A percentile compares a stretch with the other conserved stretches of the same genome.
Conservation (phyloP, 1,284 basidiomycete genomes). For the Trichosporon coremiiforme region DNA sequence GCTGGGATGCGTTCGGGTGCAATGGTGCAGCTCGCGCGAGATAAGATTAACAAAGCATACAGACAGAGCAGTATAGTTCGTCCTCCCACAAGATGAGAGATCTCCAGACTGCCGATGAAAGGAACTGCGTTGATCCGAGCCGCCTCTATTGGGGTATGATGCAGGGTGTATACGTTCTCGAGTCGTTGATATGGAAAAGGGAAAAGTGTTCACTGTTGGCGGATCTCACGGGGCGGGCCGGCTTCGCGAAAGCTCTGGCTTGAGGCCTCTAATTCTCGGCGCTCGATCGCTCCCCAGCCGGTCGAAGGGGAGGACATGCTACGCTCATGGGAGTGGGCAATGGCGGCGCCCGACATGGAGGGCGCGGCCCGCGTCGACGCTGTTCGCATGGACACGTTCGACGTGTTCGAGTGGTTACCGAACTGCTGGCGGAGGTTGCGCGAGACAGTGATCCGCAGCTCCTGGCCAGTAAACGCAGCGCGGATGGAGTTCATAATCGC, state of each 20-base stretch:
- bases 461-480: constrained; percentile 46
- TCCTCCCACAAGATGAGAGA: background rate
- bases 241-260: background rate
- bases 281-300: constrained; percentile 21
- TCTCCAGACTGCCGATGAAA: background rate
- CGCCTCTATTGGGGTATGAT: constrained; percentile 14
- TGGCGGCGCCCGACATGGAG: background rate
- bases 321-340: constrained; percentile 27
- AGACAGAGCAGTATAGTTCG: constrained; percentile 3
- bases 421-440: constrained; percentile 7
- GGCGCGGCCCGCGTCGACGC: constrained; percentile 25
- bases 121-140: constrained; percentile 21
- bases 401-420: constrained; percentile 21
- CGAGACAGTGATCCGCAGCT: constrained; percentile 43
- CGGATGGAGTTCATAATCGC: constrained; percentile 44
- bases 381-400: constrained; percentile 29
- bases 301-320: constrained; percentile 23
- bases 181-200: background rate
- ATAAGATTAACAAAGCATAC: constrained; percentile 8
- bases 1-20: background rate
- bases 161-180: constrained; percentile 14
- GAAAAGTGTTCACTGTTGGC: constrained; percentile 5
- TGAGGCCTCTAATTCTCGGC: constrained; percentile 19
- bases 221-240: constrained; percentile 4
- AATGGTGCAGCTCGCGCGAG: background rate